Evolutionary conservation across 805 yeast species (phyloP).

Genomic region (Ogataea pilisensis): DNA sequence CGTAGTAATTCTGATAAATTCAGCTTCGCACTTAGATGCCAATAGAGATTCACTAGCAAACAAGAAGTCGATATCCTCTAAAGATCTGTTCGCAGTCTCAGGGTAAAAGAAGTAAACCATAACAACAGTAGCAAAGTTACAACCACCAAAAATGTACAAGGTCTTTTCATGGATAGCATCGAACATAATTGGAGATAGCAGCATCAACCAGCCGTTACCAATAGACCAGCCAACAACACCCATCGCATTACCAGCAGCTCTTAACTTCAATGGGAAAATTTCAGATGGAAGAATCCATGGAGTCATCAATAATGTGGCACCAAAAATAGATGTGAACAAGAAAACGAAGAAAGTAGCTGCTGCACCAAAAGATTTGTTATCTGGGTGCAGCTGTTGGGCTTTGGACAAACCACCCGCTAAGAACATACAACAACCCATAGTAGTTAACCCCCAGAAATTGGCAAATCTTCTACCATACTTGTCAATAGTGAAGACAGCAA

Average conservation of each 20-base stretch:
- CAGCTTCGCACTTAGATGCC: slow-evolving; percentile 13
- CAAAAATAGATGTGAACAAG: slow-evolving; percentile 33
- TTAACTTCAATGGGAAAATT: slow-evolving; percentile 23
- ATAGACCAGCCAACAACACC: slow-evolving; percentile 29
- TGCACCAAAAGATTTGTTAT: slow-evolving; percentile 30
- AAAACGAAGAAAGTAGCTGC: slow-evolving; percentile 34
- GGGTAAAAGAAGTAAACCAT: slow-evolving; percentile 38
- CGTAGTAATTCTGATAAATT: slow-evolving; percentile 5
- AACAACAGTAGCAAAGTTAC: slow-evolving; percentile 26
- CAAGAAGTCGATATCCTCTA: slow-evolving; percentile 34
- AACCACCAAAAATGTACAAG: slow-evolving; percentile 29
- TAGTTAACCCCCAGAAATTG: slow-evolving; percentile 33
- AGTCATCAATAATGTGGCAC: slow-evolving; percentile 22
- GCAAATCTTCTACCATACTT: slow-evolving; percentile 43
- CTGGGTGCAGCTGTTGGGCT: slow-evolving; percentile 24
- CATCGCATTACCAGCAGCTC: slow-evolving; percentile 27
- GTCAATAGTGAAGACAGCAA: slow-evolving; percentile 31
- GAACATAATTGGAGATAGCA: slow-evolving; percentile 31
- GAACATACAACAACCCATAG: slow-evolving; percentile 38
- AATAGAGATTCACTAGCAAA: slow-evolving; percentile 10
- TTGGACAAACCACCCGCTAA: slow-evolving; percentile 35
- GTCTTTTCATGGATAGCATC: slow-evolving; percentile 27
- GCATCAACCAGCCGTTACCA: slow-evolving; percentile 34
- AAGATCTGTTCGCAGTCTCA: slow-evolving; percentile 41
- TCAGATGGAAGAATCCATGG: slow-evolving; percentile 25